Base-by-base conservation (phyloP, 495 filamentous ascomycete genomes). In the Hypoxylon trugodes region DNA sequence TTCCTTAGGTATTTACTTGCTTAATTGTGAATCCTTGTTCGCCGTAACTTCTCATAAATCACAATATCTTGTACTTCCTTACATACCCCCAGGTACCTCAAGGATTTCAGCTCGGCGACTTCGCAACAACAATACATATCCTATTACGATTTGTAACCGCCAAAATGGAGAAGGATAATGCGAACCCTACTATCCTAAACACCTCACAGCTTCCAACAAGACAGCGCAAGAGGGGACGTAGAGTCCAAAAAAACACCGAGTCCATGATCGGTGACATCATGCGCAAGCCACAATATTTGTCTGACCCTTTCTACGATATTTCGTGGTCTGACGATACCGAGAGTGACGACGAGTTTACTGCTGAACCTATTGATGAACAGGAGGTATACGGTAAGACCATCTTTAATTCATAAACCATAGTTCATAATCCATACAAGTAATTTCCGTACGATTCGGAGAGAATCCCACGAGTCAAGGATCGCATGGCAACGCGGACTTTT, bases 131-230 rank as follows among this genome's bases (percentile, higher is more conserved):
- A 33, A 13, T 0, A n/a, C n/a, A 19, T 19, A 10, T 43, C 25
- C 22, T 19, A 57, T 41, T 32, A 30, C 25, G 18, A 19, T 32
- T 47, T 46, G 19, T 30, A 24, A 25, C 22, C 28, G 4, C 26
- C 56, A 61, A 66, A 32, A 73, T 73, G 68, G 70, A 66, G 21
- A 70, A 69, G 35, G 88, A 97, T 61, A 98, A 98, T 74, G 91
- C 88, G 51, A 98, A 98, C 79, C 95, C 95, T 50, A 96, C 92
- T 18, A 93, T 98, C 70, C 81, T 98, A 49, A 95, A 88, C 72
- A 84, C 85, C 51, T 92, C 93, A 19, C 91, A 98, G 73, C 88
- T 98, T 22, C 95, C 96, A n/a, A 91, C 90, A 25, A 83, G 91
- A 22, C 80, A 84, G 60, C 82, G 85, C 18, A 76, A 74, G 43